phyloP scores from a whole-genome alignment of 805 yeast genomes.

The Candida dendrica region DNA sequence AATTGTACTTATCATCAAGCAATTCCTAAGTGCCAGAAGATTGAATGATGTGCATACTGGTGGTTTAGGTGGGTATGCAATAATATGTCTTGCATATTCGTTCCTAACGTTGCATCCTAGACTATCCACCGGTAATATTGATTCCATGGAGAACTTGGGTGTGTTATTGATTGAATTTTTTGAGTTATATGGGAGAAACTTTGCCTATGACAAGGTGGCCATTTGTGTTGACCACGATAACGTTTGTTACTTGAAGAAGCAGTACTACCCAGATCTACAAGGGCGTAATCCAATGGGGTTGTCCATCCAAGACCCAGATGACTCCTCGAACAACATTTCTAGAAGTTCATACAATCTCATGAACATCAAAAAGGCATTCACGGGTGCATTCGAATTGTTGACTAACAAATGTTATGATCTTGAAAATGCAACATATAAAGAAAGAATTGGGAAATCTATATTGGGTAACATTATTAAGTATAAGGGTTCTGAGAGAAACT shows the following conservation, averaged over 20 bases:
- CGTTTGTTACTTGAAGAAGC: constrained; percentile 53
- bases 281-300: constrained; percentile 54
- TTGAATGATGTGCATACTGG: constrained; percentile 87
- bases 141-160: constrained; percentile 72
- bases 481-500: constrained; percentile 68
- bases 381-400: constrained; percentile 78
- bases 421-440: constrained; percentile 56
- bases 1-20: constrained; percentile 75
- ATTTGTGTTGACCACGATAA: constrained; percentile 53
- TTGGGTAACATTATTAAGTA: constrained; percentile 74
- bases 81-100: constrained; percentile 79
- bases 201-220: constrained; percentile 76
- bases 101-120: constrained; percentile 78
- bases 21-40: constrained; percentile 69
- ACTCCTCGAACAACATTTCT: constrained; percentile 73
- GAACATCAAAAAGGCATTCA: constrained; percentile 77
- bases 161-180: constrained; percentile 84
- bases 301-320: constrained; percentile 87
- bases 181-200: constrained; percentile 84
- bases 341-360: constrained; percentile 77
- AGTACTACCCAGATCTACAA: constrained; percentile 43
- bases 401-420: constrained; percentile 70
- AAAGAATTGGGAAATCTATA: constrained; percentile 63
- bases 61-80: constrained; percentile 90
- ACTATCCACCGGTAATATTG: constrained; percentile 56